Conservation (phyloP, 768 basidiomycete species). For the Lactarius indigo region DNA sequence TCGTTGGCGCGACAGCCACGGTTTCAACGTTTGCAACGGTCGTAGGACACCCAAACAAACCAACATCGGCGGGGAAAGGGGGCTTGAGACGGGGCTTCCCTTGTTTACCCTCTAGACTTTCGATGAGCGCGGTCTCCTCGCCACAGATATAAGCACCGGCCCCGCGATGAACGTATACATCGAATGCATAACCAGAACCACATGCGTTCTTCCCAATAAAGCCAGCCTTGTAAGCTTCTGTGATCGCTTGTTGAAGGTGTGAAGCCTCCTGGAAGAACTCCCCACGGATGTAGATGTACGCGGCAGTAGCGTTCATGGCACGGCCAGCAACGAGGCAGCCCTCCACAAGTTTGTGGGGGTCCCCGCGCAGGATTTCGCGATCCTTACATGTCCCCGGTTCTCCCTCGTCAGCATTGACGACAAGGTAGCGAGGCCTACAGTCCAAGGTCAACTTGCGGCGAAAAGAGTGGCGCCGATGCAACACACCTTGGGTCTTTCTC, state of each 20-base stretch:
- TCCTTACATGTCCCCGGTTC: conserved; percentile 99
- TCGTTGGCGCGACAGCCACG: conserved; percentile 95
- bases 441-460: background rate
- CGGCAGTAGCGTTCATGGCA: conserved; percentile 94
- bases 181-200: conserved; percentile 90
- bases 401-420: conserved; percentile 98
- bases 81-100: conserved; percentile 98
- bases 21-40: conserved; percentile 99
- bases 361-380: conserved; percentile 95
- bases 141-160: conserved; percentile 99
- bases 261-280: conserved; percentile 96
- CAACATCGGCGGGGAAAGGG: conserved; percentile 98
- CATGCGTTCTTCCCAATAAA: conserved; percentile 89
- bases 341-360: conserved; percentile 97
- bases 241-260: conserved; percentile 92
- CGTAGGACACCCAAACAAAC: conserved; percentile 94
- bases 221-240: conserved; percentile 89
- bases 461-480: conserved; percentile 21
- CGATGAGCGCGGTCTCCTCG: conserved; percentile 97
- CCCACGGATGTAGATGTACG: conserved; percentile 99
- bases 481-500: conserved; percentile 80
- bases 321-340: conserved; percentile 97
- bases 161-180: conserved; percentile 97
- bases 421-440: conserved; percentile 84
- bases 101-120: conserved; percentile 96